These are phyloP conservation scores for Sporothrix brunneoviolacea DNA, from an alignment of 2,329 filamentous ascomycete species.

Conservation along the genomic window DNA sequence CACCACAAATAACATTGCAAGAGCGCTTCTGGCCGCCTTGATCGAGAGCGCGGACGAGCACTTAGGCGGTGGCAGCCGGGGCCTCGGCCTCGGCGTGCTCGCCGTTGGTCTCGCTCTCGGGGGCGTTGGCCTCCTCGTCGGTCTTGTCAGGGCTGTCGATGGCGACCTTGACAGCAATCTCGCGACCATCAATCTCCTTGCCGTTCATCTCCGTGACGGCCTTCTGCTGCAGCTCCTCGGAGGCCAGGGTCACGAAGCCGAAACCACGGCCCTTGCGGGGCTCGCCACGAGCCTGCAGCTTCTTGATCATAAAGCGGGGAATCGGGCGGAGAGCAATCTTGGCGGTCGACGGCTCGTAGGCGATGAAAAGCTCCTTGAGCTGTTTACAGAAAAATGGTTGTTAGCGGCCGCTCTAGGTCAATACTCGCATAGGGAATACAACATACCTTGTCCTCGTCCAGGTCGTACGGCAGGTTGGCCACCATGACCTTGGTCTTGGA, in stretches of 20 bases:
- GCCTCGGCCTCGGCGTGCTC: constrained; percentile 31
- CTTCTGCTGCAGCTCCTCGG: constrained; percentile 95
- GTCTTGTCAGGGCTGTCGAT: constrained; percentile 98
- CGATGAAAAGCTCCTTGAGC: constrained; percentile 96
- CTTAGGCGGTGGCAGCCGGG: constrained; percentile 27
- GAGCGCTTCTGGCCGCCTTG: constrained; percentile 8
- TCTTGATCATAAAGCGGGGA: constrained; percentile 99
- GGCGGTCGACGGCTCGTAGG: constrained; percentile 85
- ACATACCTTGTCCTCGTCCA: constrained; percentile 90
- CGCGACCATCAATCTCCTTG: constrained; percentile 96
- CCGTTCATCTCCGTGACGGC: constrained; percentile 97
- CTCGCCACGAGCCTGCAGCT: constrained; percentile 96
- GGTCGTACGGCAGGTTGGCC: constrained; percentile 95
- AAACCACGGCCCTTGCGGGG: constrained; percentile 98
- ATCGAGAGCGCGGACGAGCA: background rate
- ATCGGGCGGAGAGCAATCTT: constrained; percentile 99
- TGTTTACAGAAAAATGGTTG: constrained; percentile 32
- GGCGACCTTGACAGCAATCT: constrained; percentile 99
- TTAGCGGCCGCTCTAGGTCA: too few relatives aligned
- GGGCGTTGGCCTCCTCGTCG: constrained; percentile 69
- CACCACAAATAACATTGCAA: constrained; percentile 9
- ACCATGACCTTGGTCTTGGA: constrained; percentile 99
- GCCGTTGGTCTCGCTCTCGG: constrained; percentile 36
- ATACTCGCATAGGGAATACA: background rate
- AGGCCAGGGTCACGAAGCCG: constrained; percentile 92